These are phyloP conservation scores for Alloteropsis semialata DNA, from an alignment of 176 grass and related monocot species.

Conservation along the genomic window DNA sequence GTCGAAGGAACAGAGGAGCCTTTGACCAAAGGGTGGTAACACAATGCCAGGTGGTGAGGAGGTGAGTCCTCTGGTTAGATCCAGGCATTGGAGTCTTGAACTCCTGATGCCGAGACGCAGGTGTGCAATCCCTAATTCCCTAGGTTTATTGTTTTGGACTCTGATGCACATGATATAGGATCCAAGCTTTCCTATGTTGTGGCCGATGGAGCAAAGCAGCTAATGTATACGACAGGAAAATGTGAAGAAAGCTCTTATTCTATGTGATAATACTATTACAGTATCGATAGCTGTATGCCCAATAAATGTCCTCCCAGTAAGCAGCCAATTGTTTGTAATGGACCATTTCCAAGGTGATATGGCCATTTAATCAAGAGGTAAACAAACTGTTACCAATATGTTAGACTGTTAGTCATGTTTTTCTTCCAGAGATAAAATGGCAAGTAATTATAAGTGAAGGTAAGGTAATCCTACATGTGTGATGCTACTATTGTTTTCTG, in stretches of 20 bases:
- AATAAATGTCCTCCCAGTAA: neutral
- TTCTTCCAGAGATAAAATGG: neutral
- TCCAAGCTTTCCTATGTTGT: neutral
- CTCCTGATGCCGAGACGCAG: neutral
- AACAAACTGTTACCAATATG: neutral
- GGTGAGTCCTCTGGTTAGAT: neutral
- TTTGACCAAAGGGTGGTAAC: neutral
- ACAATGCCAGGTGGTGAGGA: neutral
- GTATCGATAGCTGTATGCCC: neutral
- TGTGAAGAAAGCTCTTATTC: neutral
- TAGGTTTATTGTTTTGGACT: neutral
- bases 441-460: neutral
- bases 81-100: neutral
- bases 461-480: neutral
- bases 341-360: neutral
- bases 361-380: neutral
- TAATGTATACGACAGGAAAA: neutral
- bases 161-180: neutral
- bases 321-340: neutral
- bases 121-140: neutral
- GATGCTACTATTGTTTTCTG: neutral
- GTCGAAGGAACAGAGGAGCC: no score
- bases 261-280: neutral
- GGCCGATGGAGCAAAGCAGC: neutral
- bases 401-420: neutral